These are phyloP conservation scores for Lolium rigidum DNA, from an alignment of 176 grass and related monocot genomes.

Conservation along the genomic window DNA sequence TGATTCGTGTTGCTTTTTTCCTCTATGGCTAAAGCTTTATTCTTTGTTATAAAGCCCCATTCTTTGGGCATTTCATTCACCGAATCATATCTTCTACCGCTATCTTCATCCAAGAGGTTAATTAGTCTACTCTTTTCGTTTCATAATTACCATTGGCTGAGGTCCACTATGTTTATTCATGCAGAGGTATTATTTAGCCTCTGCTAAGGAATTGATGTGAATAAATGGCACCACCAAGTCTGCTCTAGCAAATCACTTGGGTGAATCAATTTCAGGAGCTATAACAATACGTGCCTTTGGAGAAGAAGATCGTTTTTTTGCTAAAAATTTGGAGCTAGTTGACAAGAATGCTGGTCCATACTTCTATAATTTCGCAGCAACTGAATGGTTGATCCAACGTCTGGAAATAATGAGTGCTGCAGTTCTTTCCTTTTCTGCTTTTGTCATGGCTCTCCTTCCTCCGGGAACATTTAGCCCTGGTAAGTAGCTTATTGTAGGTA, in stretches of 20 bases:
- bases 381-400: slow-evolving; percentile 88
- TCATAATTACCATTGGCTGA: too few relatives aligned
- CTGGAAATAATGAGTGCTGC: slow-evolving; percentile 81
- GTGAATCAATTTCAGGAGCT: slow-evolving; percentile 82
- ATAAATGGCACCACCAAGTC: slow-evolving; percentile 98
- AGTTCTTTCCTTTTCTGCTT: slow-evolving; percentile 75
- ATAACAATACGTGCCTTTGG: slow-evolving; percentile 85
- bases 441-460: slow-evolving; percentile 87
- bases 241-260: slow-evolving; percentile 82
- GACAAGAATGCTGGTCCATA: slow-evolving; percentile 90
- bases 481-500: slow-evolving; percentile 33
- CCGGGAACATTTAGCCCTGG: slow-evolving; percentile 79
- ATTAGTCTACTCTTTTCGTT: too few relatives aligned
- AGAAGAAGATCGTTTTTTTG: slow-evolving; percentile 88
- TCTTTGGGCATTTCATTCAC: too few relatives aligned
- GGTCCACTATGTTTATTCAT: neutral
- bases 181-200: slow-evolving; percentile 86
- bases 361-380: slow-evolving; percentile 82
- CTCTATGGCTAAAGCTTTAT: neutral
- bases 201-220: slow-evolving; percentile 94
- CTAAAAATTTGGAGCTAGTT: slow-evolving; percentile 68
- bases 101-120: too few relatives aligned
- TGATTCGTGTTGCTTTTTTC: neutral
- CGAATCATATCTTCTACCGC: too few relatives aligned
- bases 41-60: too few relatives aligned